Conservation (phyloP, 306 rosid species). For the Quillaja saponaria region DNA sequence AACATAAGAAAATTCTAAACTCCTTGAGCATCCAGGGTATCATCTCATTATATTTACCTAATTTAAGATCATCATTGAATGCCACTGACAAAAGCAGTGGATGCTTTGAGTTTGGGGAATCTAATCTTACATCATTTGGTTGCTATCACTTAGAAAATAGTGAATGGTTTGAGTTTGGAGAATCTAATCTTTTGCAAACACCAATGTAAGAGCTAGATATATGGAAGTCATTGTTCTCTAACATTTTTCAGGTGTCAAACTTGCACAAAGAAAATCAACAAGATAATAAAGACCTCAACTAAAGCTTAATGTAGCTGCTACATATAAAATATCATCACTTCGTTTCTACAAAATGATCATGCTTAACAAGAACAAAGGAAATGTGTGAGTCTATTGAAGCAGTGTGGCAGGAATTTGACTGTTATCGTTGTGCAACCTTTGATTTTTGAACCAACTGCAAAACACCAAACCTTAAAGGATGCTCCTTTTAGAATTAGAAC, state of each 20-base stretch:
- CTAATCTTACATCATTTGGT: background rate
- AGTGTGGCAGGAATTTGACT: background rate
- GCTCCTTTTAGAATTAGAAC: background rate
- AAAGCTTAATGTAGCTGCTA: background rate
- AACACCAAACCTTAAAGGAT: background rate
- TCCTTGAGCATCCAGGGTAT: background rate
- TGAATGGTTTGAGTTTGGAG: background rate
- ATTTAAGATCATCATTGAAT: background rate
- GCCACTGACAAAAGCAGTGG: background rate
- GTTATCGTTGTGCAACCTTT: background rate
- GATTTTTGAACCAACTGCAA: conserved; percentile 5
- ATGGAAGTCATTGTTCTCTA: background rate
- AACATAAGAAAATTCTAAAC: background rate
- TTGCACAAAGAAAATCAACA: too few relatives aligned
- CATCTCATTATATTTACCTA: background rate
- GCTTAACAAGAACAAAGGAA: background rate
- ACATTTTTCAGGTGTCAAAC: too few relatives aligned
- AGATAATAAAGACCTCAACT: too few relatives aligned
- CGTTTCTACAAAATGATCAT: background rate
- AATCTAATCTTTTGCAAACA: background rate
- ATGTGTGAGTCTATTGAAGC: too few relatives aligned
- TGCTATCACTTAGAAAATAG: background rate
- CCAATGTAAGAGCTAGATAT: background rate
- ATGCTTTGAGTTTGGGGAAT: background rate
- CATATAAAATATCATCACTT: background rate